These are phyloP conservation scores for Lupinus albus DNA, from an alignment of 306 rosid genomes.

Conservation along the genomic window DNA sequence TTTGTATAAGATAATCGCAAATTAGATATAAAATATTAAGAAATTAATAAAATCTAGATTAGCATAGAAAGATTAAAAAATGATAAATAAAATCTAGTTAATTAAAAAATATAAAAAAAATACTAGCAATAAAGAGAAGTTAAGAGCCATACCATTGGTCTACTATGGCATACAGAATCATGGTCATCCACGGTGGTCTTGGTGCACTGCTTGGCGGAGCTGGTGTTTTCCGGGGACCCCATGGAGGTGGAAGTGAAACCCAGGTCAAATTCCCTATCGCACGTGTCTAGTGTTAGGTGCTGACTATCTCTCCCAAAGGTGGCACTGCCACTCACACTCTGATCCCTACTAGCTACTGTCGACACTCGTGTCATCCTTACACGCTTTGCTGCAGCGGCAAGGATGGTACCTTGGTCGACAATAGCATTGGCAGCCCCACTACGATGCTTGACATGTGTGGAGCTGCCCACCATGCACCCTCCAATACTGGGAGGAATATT, in stretches of 20 bases:
- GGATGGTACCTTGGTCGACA: slow-evolving; percentile 7
- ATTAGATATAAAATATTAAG: not conserved
- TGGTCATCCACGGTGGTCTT: slow-evolving; percentile 65
- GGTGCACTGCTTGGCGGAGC: slow-evolving; percentile 50
- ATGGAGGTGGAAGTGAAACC: slow-evolving; percentile 58
- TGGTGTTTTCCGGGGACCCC: slow-evolving; percentile 67
- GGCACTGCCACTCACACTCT: slow-evolving; percentile 56
- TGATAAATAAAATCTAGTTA: not conserved
- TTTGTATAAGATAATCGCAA: not conserved
- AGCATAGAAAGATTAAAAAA: not conserved
- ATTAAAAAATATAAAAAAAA: too few species aligned
- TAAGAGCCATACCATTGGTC: slow-evolving; percentile 53
- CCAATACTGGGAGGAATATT: slow-evolving; percentile 19
- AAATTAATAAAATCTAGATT: too few species aligned
- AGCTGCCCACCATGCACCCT: slow-evolving; percentile 42
- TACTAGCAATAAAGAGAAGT: not conserved
- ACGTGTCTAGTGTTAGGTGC: slow-evolving; percentile 52
- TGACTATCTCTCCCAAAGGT: slow-evolving; percentile 62
- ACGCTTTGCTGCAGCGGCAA: slow-evolving; percentile 20
- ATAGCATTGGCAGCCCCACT: slow-evolving; percentile 33
- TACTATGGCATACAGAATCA: slow-evolving; percentile 83
- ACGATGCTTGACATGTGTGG: slow-evolving; percentile 56
- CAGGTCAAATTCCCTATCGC: slow-evolving; percentile 51
- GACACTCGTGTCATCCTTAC: slow-evolving; percentile 41
- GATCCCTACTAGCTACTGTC: slow-evolving; percentile 48